Percentiles rank a stretch among this genome's conserved stretches.
These are phyloP conservation scores for Climacium dendroides DNA, from an alignment of 225 moss, liverwort and hornwort genomes.

Conservation along the genomic window DNA sequence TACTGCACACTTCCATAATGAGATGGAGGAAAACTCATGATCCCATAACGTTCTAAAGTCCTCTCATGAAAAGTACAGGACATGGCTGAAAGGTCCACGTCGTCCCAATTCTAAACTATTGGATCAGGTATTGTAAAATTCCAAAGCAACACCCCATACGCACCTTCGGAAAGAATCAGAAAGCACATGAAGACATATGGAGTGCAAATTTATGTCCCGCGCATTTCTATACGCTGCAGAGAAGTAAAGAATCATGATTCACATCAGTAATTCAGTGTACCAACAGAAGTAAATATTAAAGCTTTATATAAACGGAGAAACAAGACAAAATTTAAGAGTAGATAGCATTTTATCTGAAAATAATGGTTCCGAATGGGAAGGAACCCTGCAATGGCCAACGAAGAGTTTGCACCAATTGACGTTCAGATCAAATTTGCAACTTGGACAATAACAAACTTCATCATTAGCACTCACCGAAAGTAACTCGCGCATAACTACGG, in stretches of 20 bases:
- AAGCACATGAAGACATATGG: constrained; percentile 80
- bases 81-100: background rate
- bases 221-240: constrained; percentile 72
- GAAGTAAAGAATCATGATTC: background rate
- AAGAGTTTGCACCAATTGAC: background rate
- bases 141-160: background rate
- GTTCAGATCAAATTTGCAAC: background rate
- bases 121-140: background rate
- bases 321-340: background rate
- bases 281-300: background rate
- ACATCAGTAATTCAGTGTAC: background rate
- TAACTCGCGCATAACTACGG: constrained; percentile 70
- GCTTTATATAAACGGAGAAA: background rate
- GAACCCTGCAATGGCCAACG: background rate
- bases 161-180: constrained; percentile 91
- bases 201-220: constrained; percentile 85
- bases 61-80: background rate
- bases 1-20: background rate
- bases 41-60: background rate
- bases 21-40: background rate
- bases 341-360: background rate
- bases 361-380: background rate
- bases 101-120: background rate
- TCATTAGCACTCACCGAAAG: constrained; percentile 33
- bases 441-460: background rate